These are phyloP conservation scores for Solanum microdontum DNA, from an alignment of 257 asterid genomes.

Conservation along the genomic window DNA sequence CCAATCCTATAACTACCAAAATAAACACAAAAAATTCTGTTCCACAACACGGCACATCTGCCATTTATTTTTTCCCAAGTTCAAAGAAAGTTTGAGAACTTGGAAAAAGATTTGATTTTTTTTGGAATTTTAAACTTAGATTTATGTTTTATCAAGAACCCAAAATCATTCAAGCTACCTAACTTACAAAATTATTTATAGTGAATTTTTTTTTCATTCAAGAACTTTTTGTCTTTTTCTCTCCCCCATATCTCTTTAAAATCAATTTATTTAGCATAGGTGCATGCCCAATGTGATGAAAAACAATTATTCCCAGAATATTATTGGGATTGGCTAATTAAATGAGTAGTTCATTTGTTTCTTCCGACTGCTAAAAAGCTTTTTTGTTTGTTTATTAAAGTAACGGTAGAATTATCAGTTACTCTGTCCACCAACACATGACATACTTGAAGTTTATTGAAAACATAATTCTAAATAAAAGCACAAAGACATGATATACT, in stretches of 20 bases:
- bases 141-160: not conserved
- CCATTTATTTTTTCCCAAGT: conserved; percentile 24
- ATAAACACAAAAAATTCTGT: conserved; percentile 40
- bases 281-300: not conserved
- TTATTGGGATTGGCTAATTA: not conserved
- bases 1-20: conserved; percentile 49
- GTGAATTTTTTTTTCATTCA: not conserved
- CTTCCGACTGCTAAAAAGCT: not conserved
- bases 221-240: not conserved
- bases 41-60: conserved; percentile 59
- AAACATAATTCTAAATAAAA: no score
- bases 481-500: no score
- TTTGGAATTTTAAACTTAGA: not conserved
- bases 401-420: not conserved
- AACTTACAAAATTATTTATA: not conserved
- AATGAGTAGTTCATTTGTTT: not conserved
- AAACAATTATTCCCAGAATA: not conserved
- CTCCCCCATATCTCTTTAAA: not conserved
- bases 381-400: not conserved
- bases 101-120: not conserved
- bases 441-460: no score
- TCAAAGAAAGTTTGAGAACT: not conserved
- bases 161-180: not conserved
- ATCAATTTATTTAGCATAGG: not conserved
- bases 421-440: not conserved